phyloP scores from a whole-genome alignment of 495 filamentous ascomycete species.

The Lepidopterella palustris region DNA sequence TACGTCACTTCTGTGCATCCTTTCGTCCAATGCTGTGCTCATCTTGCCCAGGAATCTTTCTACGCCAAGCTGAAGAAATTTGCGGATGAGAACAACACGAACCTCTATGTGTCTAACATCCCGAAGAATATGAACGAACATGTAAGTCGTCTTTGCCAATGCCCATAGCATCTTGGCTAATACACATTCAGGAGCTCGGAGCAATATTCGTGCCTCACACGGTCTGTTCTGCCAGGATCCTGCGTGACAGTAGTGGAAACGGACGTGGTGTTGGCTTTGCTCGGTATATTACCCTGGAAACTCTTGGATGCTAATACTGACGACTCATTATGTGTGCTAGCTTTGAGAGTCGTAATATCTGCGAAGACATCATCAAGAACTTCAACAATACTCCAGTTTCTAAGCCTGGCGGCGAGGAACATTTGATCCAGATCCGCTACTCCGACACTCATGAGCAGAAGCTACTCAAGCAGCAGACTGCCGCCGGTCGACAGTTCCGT shows the following conservation, averaged over 20 bases:
- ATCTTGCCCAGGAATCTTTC: constrained; percentile 69
- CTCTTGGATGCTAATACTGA: too few relatives aligned
- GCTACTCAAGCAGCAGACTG: constrained; percentile 86
- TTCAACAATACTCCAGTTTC: constrained; percentile 63
- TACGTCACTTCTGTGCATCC: constrained; percentile 34
- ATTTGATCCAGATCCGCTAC: constrained; percentile 87
- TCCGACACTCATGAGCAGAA: constrained; percentile 96
- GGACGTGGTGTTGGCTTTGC: constrained; percentile 98
- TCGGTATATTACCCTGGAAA: constrained; percentile 58
- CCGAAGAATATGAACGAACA: constrained; percentile 84
- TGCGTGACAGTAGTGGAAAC: constrained; percentile 78
- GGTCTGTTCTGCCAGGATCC: constrained; percentile 86
- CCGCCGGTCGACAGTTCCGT: constrained; percentile 85
- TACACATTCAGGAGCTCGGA: constrained; percentile 54
- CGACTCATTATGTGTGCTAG: constrained; percentile 46
- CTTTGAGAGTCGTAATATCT: constrained; percentile 81
- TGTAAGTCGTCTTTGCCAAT: constrained; percentile 45
- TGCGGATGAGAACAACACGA: constrained; percentile 78
- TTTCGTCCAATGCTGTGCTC: constrained; percentile 8
- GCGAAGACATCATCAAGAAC: constrained; percentile 74
- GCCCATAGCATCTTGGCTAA: not conserved
- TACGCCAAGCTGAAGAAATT: constrained; percentile 92
- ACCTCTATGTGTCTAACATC: constrained; percentile 94
- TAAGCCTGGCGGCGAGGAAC: constrained; percentile 60
- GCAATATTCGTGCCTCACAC: constrained; percentile 76